A percentile compares a stretch with the other conserved stretches of the same genome.
Conservation (phyloP, 345 rosid genomes). For the Acer negundo region DNA sequence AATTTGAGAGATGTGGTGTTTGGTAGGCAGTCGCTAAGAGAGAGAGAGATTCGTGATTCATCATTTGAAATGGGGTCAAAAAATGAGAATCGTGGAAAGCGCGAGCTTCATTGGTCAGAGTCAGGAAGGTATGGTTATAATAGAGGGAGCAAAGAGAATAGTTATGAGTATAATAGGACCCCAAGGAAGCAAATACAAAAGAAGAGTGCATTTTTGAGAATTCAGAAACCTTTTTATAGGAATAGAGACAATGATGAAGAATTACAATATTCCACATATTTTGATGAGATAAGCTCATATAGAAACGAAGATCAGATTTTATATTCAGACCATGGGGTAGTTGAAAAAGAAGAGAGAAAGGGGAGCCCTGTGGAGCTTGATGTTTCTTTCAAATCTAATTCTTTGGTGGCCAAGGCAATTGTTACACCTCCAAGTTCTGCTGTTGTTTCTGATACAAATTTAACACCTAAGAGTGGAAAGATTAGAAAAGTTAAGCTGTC, state of each 20-base stretch:
- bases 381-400: conserved; percentile 83
- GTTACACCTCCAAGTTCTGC: conserved; percentile 42
- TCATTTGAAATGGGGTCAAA: conserved; percentile 29
- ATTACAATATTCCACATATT: conserved; percentile 36
- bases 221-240: conserved; percentile 55
- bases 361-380: conserved; percentile 74
- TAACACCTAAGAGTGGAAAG: conserved; percentile 54
- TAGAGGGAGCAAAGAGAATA: conserved; percentile 53
- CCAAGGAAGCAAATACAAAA: conserved; percentile 69
- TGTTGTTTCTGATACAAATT: conserved; percentile 32
- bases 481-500: conserved; percentile 39
- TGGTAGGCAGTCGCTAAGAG: conserved; percentile 46
- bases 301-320: conserved; percentile 52
- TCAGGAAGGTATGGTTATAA: conserved; percentile 38
- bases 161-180: conserved; percentile 45
- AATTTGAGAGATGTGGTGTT: too few relatives aligned
- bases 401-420: conserved; percentile 75
- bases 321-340: conserved; percentile 36
- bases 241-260: conserved; percentile 56
- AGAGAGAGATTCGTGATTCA: conserved; percentile 26
- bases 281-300: conserved; percentile 42
- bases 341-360: conserved; percentile 46
- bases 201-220: conserved; percentile 87
- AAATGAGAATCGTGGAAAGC: conserved; percentile 29
- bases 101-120: conserved; percentile 42